Evolutionary conservation across 768 basidiomycete genomes (phyloP), one percentile per base, ranked within the genome.

Genomic region (Boletus patriciae): DNA sequence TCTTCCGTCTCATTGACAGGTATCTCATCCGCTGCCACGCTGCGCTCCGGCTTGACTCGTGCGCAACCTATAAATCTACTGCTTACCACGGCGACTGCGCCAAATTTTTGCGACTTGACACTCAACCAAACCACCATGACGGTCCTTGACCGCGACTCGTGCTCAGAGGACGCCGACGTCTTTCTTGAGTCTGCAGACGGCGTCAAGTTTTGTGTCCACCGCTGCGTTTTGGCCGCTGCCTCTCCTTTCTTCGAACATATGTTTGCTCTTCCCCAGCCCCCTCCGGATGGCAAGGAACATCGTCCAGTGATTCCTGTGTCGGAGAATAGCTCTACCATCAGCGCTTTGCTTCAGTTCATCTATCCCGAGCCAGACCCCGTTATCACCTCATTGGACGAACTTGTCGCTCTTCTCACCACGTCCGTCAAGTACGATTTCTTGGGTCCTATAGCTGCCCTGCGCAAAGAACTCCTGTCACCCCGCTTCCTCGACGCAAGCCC

Each of bases 211-310:
- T 78, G 74, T 41, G 80, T 84, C 33, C 88, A 88, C 70, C 77
- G 77, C 57, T 81, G 78, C 67, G 79, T 90, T 58, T 80, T 91
- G 46, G 73, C 81, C 12, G 74, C 77, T 6, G 84, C 85, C 1
- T 90, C 88, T 6, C 78, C 83, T 3, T 86, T 90, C 72, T 91
- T 90, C 70, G 67, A 70, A 50, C 80, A 85, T 53, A 83, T 89
- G 84, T 85, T 90, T 64, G 69, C 81, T 21, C 73, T 89, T 18
- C 86, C 88, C 6, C 86, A 88, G 59, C 72, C 77, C 12, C 57
- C 62, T 41, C 44, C 70, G 54, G 62, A 66, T 43, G 33, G 43
- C 36, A 61, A 70, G 40, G 64, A 65, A 18, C 57, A 60, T 16
- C 66, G 70, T 25, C 82, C 83, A 11, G 61, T 81, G 46, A 76